Percentiles rank a stretch among this genome's conserved stretches.
These are phyloP conservation scores for Claviceps arundinis DNA, from an alignment of 2,329 filamentous ascomycete genomes.

Conservation along the genomic window DNA sequence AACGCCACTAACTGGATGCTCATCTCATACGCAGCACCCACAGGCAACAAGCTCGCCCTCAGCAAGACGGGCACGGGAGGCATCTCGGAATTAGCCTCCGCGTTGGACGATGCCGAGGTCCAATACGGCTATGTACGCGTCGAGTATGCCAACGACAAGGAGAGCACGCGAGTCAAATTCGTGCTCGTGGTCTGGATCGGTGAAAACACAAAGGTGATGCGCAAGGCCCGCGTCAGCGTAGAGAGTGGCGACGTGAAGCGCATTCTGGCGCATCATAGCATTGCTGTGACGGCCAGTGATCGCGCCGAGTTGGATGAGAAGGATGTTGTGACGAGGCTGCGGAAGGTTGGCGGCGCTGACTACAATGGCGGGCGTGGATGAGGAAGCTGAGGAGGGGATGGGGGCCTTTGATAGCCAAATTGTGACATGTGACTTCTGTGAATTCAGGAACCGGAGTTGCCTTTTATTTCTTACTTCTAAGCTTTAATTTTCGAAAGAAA, in stretches of 20 bases:
- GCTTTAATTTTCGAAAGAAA: too few species aligned
- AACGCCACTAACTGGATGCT: constrained; percentile 54
- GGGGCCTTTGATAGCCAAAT: not conserved
- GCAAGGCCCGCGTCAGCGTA: constrained; percentile 54
- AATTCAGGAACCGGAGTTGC: not conserved
- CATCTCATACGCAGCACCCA: constrained; percentile 43
- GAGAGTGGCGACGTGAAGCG: constrained; percentile 53
- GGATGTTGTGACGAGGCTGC: constrained; percentile 46
- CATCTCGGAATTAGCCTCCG: constrained; percentile 40
- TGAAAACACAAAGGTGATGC: constrained; percentile 51
- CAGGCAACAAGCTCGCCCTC: constrained; percentile 43
- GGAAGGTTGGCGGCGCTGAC: constrained; percentile 56
- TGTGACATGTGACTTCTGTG: not conserved
- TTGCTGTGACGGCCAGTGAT: constrained; percentile 49
- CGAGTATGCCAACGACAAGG: constrained; percentile 59
- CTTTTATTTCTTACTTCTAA: not conserved
- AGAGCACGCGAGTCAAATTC: constrained; percentile 57
- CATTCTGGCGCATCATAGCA: constrained; percentile 49
- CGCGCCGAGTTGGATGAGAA: constrained; percentile 46
- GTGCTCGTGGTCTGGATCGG: constrained; percentile 57
- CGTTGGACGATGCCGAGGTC: constrained; percentile 45
- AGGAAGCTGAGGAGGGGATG: not conserved
- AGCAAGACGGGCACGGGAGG: constrained; percentile 46
- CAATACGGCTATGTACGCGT: constrained; percentile 54
- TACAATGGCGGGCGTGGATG: constrained; percentile 54